Base-by-base conservation (phyloP, 106 monocot species). In the Dendrobium huoshanense region DNA sequence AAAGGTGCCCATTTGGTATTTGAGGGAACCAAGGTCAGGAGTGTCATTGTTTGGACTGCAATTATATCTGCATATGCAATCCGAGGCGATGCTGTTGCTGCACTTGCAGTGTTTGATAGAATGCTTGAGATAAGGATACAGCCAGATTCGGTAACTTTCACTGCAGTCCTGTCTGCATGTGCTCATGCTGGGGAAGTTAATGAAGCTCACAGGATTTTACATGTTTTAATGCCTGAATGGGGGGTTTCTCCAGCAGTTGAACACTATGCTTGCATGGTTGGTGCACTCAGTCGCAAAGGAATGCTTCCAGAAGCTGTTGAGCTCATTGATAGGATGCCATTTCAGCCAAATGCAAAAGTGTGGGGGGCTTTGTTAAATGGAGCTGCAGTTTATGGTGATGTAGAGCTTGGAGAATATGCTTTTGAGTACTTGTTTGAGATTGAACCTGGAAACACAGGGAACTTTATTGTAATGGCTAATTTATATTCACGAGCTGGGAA, bases 181-280 rank as follows among this genome's bases (percentile, higher is more conserved):
- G 85, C 85, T 47, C 85, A 88, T 83, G 72, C 73, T 37, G 85
- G 88, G 41, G 77, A 33, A 9, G 83, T 88, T 7, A 73, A 83
- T 0, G 55, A 83, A 67, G 88, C 88, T 55, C 77, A 42, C 31
- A 22, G 41, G 40, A 81, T 88, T 74, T 59, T 85, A 44, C 41
- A 83, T 54, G 54, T 72, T 25, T 51, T 82, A 75, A 54, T 83
- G 77, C 33, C 77, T 0, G 4, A 75, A 31, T 83, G 51, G 49
- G 67, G 78, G 16, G 76, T 83, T 47, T 13, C 42, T 41, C 80
- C 88, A 44, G 72, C 48, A 25, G 68, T 73, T 10, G 88, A 88
- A 83, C 85, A 88, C 19, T 88, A 88, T 75, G 88, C 83, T 68
- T 88, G 88, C 83, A 78, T 88, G 88, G 81, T 83, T 4, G 88